Base-by-base conservation (phyloP, 2,329 filamentous ascomycete species). In the Diaporthe australafricana region DNA sequence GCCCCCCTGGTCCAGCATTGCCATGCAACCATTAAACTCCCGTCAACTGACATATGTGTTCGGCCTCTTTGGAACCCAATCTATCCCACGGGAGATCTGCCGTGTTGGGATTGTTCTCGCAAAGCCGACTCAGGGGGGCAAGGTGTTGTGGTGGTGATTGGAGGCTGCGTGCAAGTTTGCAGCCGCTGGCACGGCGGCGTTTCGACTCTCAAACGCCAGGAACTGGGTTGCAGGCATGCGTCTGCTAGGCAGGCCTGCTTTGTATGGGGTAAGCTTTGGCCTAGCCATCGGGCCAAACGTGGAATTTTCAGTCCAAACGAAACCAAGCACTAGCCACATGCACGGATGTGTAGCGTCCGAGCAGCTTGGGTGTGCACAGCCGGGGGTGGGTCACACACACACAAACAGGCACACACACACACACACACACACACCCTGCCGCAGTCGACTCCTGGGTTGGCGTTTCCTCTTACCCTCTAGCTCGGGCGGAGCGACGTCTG, bases 291-390 rank as follows among this genome's bases (percentile, higher is more conserved):
- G 70, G 70, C 70, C 70, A 71, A 71, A 71, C 70, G 30, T 50
- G 45, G 27, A 68, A 68, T 42, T 63, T 68, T 71, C 70, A 71
- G 70, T 71, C 45, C 63, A 71, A 68, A 71, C 70, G 45, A 71
- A 62, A 68, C 70, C 70, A 62, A 52, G 38, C 40, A 56, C 53
- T 68, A 70, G 53, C 25, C 60, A 66, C 53, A 4, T 50, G 53
- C 53, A 68, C 63, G 70, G 63, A 68, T 68, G 40, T 60, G 63
- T 48, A 40, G 45, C 53, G 50, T 38, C 53, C 65, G 67, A 62
- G 53, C 60, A 63, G 57, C 22, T 22, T 30, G 50, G 25, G 40
- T 22, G 27, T 35, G 57, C 57, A 63, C 56, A 45, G 38, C 40
- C 57, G 40, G 57, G 57, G 57, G 40, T 32, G 57, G 57, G 56